phyloP scores from a whole-genome alignment of 2,329 filamentous ascomycete genomes.

The Xylaria arbuscula region DNA sequence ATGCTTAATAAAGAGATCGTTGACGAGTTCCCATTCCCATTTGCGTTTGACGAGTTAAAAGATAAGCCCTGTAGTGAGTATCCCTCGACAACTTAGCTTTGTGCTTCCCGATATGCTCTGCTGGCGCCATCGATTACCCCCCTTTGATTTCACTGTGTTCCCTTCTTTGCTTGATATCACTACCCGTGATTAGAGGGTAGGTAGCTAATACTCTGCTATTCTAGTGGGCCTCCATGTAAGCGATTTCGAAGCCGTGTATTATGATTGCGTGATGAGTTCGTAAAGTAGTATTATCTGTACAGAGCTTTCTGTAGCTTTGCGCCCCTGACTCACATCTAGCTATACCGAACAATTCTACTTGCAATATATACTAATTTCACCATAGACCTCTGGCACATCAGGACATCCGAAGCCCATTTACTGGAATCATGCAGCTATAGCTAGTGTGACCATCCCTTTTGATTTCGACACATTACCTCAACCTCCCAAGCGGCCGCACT shows the following conservation, averaged over 20 bases:
- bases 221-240: constrained; percentile 36
- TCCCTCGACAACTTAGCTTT: neutral
- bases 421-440: constrained; percentile 42
- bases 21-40: constrained; percentile 32
- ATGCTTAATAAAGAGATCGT: constrained; percentile 16
- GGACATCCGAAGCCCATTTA: constrained; percentile 47
- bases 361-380: neutral
- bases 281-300: neutral
- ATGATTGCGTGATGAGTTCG: neutral
- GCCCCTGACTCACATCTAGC: too few species aligned
- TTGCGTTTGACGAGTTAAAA: constrained; percentile 29
- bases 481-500: constrained; percentile 15
- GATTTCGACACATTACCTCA: constrained; percentile 28
- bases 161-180: neutral
- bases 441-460: constrained; percentile 34
- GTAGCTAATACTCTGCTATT: constrained; percentile 14
- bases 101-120: neutral
- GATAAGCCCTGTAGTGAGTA: constrained; percentile 27
- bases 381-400: constrained; percentile 40
- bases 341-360: constrained; percentile 2
- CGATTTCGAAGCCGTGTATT: neutral
- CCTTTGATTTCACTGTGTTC: neutral
- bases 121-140: neutral
- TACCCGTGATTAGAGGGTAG: neutral
- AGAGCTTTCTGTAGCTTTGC: neutral